Evolutionary conservation across 2,329 filamentous ascomycete genomes (phyloP), one percentile per base, ranked within the genome.

Genomic region (Coleophoma eucalyptorum): DNA sequence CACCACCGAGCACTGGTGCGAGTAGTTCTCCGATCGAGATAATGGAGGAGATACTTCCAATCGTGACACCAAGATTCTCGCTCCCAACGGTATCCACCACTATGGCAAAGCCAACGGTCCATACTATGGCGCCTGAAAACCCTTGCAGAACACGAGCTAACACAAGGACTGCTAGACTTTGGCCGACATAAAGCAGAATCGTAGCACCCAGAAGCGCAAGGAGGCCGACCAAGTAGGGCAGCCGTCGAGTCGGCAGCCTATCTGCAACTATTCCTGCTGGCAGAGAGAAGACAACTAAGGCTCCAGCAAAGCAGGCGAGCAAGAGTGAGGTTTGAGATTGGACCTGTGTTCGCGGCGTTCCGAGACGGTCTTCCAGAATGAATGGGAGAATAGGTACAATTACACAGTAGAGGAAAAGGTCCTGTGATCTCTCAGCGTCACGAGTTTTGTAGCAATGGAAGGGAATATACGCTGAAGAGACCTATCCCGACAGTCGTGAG

Each of bases 21-120:
- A 78, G 67, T 5, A 86, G 66, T 40, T 76, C 74, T 0, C 81
- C 82, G 0, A 81, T 70, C 0, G 77, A 78, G 47, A 83, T 77
- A 54, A 85, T 77, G 52, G 77, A 78, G 62, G 81, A 83, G 7
- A 83, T 78, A 66, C 77, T 76, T 13, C 83, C 83, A 59, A 86
- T 78, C 1, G 78, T 78, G 61, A 82, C 83, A 2, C 82, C 83
- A 35, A 86, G 62, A 43, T 81, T 78, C 46, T 78, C 69, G 2
- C 15, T 87, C 61, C 79, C 80, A 33, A 89, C 81, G 0, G 86
- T 89, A 61, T 91, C 87, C 5, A 84, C 83, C 8, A 91, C 63
- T 33, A 91, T 68, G 0, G 87, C 87, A 33, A 88, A 72, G 0
- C 87, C 87, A 0, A 89, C 83, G 0, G 83, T 84, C 86, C 87